phyloP scores from a whole-genome alignment of 2,329 filamentous ascomycete species.

The Ceratocystis eucalypticola region DNA sequence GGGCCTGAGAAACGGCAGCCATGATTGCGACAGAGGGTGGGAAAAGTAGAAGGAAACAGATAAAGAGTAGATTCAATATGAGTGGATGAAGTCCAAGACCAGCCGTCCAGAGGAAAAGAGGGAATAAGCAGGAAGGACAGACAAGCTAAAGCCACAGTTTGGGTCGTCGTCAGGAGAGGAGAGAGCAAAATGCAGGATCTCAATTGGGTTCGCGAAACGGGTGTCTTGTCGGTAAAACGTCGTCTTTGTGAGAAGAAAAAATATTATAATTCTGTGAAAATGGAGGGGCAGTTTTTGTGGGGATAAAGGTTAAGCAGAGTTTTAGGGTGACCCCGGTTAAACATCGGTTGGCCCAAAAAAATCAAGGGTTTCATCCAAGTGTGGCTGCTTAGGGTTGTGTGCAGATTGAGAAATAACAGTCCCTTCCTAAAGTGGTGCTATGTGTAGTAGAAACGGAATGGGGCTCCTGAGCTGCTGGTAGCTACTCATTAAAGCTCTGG shows the following conservation, averaged over 20 bases:
- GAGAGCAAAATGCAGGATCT: constrained; percentile 11
- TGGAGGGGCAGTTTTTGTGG: constrained; percentile 19
- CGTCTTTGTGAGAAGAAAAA: constrained; percentile 12
- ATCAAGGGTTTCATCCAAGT: not conserved
- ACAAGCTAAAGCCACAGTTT: constrained; percentile 1
- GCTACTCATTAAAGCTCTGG: no score
- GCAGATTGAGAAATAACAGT: not conserved
- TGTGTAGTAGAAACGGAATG: no score
- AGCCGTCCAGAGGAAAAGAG: not conserved
- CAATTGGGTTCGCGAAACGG: constrained; percentile 12
- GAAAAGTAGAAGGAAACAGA: not conserved
- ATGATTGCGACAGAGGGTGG: constrained; percentile 22
- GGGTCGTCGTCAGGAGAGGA: not conserved
- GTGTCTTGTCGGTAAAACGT: not conserved
- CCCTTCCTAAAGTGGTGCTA: no score
- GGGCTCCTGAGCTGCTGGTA: no score
- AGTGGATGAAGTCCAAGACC: not conserved
- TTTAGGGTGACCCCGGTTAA: constrained; percentile 18
- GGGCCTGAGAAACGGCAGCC: constrained; percentile 27
- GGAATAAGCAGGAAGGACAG: not conserved
- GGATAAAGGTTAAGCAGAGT: constrained; percentile 14
- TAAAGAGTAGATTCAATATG: not conserved
- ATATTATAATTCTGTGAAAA: constrained; percentile 19
- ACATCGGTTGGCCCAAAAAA: not conserved
- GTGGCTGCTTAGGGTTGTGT: not conserved